Evolutionary conservation across 208 protist genomes (phyloP).

Genomic region (Phytomonas sp.): DNA sequence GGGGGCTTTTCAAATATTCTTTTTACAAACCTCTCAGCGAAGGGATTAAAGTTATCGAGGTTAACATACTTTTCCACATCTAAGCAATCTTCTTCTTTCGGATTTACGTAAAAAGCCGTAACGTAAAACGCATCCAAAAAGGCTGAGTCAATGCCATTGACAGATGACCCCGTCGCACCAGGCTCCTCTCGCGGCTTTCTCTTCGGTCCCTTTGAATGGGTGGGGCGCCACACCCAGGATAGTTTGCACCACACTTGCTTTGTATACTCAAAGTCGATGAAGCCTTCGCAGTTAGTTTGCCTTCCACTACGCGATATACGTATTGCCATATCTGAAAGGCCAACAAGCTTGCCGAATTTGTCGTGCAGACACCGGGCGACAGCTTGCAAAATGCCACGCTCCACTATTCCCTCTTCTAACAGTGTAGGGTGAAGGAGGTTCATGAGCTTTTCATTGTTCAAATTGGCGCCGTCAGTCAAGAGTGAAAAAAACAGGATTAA

Average conservation of each 20-base stretch:
- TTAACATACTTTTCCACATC: constrained; percentile 56
- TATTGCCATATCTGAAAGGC: constrained; percentile 44
- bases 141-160: constrained; percentile 22
- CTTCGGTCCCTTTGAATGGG: constrained; percentile 14
- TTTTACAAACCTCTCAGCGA: constrained; percentile 63
- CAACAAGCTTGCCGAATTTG: constrained; percentile 34
- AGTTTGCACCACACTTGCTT: constrained; percentile 60
- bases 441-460: constrained; percentile 65
- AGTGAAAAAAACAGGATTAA: constrained; percentile 61
- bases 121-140: constrained; percentile 48
- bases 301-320: constrained; percentile 34
- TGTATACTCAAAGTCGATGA: constrained; percentile 67
- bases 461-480: constrained; percentile 54
- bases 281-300: constrained; percentile 57
- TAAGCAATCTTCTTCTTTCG: constrained; percentile 26
- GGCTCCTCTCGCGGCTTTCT: constrained; percentile 8
- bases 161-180: constrained; percentile 10
- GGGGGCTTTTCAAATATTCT: constrained; percentile 44
- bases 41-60: constrained; percentile 60
- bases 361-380: constrained; percentile 69
- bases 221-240: constrained; percentile 39
- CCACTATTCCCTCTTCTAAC: constrained; percentile 32
- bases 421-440: constrained; percentile 64
- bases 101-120: constrained; percentile 62
- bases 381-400: constrained; percentile 63